Conservation (phyloP, 2,329 filamentous ascomycete species). For the Diplodia mutila region DNA sequence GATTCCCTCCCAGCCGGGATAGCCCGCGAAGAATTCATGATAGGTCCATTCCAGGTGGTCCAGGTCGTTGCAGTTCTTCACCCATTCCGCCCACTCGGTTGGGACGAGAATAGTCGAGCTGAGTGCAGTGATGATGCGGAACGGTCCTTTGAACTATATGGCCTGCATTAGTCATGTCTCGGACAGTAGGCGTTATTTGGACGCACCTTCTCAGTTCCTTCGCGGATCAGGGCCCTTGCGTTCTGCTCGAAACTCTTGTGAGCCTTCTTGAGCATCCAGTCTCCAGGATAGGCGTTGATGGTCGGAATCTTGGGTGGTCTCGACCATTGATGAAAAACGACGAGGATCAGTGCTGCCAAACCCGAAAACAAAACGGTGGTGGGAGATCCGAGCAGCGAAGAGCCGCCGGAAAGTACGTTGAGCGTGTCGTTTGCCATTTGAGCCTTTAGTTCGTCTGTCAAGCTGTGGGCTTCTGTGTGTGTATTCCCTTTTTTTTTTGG, state of each 20-base stretch:
- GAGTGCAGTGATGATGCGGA: conserved; percentile 15
- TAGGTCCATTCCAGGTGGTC: not conserved
- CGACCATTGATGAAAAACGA: not conserved
- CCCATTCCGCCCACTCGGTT: conserved; percentile 2
- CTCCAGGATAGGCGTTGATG: conserved; percentile 11
- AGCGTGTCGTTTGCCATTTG: not conserved
- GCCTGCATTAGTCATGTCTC: not conserved
- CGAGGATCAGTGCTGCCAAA: not conserved
- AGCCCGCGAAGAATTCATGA: conserved; percentile 4
- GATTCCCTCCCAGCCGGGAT: conserved; percentile 8
- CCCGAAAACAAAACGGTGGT: not conserved
- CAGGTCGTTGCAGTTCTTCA: conserved; percentile 15
- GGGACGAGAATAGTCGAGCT: conserved; percentile 5
- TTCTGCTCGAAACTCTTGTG: not conserved
- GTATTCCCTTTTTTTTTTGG: not conserved
- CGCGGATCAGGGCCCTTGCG: conserved; percentile 1
- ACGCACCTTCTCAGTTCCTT: not conserved
- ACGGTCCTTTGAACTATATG: conserved; percentile 13
- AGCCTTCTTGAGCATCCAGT: conserved; percentile 15
- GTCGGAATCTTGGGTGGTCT: not conserved
- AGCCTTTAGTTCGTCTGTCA: not conserved
- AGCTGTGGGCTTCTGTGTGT: not conserved
- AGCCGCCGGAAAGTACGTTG: not conserved
- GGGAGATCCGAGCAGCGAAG: not conserved
- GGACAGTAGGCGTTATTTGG: not conserved